phyloP scores from a whole-genome alignment of 148 eudicot genomes.

The Tetragonia tetragonoides region DNA sequence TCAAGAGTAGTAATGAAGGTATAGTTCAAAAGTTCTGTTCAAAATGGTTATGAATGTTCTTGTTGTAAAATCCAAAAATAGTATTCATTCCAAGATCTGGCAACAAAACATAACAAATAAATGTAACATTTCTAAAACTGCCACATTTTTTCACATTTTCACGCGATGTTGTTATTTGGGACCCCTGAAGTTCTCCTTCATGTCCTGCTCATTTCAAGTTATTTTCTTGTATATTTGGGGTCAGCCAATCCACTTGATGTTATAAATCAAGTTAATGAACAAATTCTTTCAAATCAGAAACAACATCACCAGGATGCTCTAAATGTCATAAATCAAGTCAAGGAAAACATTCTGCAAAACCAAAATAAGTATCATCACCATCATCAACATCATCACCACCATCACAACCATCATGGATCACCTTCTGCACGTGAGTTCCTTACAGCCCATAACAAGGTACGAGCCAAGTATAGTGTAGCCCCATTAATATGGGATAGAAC shows the following conservation, averaged over 20 bases:
- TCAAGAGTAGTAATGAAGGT: too few species aligned
- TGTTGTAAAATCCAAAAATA: too few species aligned
- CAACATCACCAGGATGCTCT: background rate
- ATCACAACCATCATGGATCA: background rate
- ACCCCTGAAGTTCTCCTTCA: constrained; percentile 16
- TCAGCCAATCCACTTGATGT: background rate
- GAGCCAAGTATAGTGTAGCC: constrained; percentile 25
- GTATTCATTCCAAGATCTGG: too few species aligned
- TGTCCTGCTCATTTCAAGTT: constrained; percentile 2
- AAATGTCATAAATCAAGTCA: background rate
- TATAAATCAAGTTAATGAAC: background rate
- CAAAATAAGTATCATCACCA: background rate
- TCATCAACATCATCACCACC: background rate
- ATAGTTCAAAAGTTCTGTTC: too few species aligned
- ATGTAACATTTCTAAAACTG: background rate
- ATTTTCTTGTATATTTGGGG: background rate
- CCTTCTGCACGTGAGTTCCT: constrained; percentile 29
- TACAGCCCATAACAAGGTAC: constrained; percentile 24
- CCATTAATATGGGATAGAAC: constrained; percentile 21
- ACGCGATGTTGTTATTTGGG: background rate
- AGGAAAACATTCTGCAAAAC: background rate
- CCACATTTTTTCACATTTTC: background rate
- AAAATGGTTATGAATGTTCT: too few species aligned
- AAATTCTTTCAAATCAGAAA: background rate
- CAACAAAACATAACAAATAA: background rate